Conservation (phyloP, 345 rosid species). For the Eucalyptus decipiens region DNA sequence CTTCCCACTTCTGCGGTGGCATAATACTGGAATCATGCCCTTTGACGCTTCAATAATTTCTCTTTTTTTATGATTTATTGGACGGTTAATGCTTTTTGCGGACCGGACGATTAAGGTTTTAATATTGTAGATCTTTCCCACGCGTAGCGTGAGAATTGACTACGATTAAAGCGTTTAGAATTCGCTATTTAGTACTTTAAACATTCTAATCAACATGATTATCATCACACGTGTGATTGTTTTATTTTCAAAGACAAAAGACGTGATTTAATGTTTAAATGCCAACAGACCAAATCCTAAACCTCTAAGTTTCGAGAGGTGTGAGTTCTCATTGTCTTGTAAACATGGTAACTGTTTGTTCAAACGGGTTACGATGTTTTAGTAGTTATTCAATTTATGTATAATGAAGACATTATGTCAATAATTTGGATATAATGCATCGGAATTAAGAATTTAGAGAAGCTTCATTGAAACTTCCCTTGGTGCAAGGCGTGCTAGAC, state of each 20-base stretch:
- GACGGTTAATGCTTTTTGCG: not conserved
- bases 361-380: rapidly evolving
- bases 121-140: not conserved
- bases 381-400: not conserved
- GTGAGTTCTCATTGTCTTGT: not conserved
- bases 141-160: not conserved
- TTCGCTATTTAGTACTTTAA: not conserved
- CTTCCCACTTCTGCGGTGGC: not conserved
- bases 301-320: not conserved
- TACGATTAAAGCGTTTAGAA: not conserved
- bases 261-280: not conserved
- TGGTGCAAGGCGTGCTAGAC: not conserved
- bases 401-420: not conserved
- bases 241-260: not conserved
- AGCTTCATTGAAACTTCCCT: not conserved
- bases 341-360: not conserved
- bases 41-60: not conserved
- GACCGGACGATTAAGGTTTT: not conserved
- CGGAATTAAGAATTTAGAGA: not conserved
- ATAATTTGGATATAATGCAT: not conserved
- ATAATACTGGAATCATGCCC: not conserved
- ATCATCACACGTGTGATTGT: not conserved
- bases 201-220: not conserved
- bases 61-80: not conserved
- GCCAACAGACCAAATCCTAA: not conserved